Evolutionary conservation across 2,329 filamentous ascomycete species (phyloP).

Genomic region (Aspergillus sp.): DNA sequence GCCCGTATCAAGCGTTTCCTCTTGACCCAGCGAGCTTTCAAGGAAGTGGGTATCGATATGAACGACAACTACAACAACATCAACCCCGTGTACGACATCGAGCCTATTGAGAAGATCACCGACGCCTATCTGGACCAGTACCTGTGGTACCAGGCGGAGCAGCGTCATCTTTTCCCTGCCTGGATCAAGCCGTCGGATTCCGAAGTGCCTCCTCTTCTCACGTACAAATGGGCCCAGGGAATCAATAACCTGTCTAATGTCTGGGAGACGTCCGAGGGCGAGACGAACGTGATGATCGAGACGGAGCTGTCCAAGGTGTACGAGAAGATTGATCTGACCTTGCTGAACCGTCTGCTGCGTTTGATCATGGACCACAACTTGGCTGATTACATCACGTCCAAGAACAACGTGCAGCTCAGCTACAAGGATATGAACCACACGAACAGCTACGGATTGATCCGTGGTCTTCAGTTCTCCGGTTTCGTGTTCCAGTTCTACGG

Average conservation of each 20-base stretch:
- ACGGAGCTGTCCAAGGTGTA: slow-evolving; percentile 99
- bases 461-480: slow-evolving; percentile 93
- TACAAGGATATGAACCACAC: slow-evolving; percentile 99
- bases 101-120: slow-evolving; percentile 99
- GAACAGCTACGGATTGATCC: slow-evolving; percentile 98
- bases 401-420: slow-evolving; percentile 98
- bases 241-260: slow-evolving; percentile 97
- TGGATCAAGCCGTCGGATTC: slow-evolving; percentile 99
- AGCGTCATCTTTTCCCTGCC: slow-evolving; percentile 91
- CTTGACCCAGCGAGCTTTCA: slow-evolving; percentile 95
- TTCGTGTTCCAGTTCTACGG: slow-evolving; percentile 99
- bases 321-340: slow-evolving; percentile 96
- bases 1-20: slow-evolving; percentile 97
- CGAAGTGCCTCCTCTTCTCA: slow-evolving; percentile 88
- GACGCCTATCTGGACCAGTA: slow-evolving; percentile 99
- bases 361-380: slow-evolving; percentile 99
- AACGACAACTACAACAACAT: slow-evolving; percentile 99
- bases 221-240: slow-evolving; percentile 98
- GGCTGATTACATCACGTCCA: slow-evolving; percentile 97
- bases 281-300: slow-evolving; percentile 98
- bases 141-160: slow-evolving; percentile 98
- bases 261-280: slow-evolving; percentile 89
- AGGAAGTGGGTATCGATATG: slow-evolving; percentile 99
- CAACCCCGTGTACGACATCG: slow-evolving; percentile 98
- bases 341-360: slow-evolving; percentile 87